These are phyloP conservation scores for Daphne laureola DNA, from an alignment of 441 rosid genomes.

Conservation along the genomic window DNA sequence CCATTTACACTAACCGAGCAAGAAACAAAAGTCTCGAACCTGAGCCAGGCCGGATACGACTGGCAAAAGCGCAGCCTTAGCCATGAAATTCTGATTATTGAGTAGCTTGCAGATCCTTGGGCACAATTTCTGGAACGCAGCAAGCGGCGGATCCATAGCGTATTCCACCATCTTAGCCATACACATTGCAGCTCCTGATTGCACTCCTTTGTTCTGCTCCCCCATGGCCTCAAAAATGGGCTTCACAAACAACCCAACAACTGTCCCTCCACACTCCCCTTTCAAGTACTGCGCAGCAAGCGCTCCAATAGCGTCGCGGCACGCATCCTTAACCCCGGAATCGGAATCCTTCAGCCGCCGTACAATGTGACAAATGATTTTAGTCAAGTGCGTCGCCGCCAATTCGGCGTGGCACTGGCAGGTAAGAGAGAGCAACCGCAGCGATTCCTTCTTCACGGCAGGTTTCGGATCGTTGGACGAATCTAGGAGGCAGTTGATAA, in stretches of 20 bases:
- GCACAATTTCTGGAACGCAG: constrained; percentile 74
- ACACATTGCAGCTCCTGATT: constrained; percentile 86
- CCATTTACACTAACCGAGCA: constrained; percentile 6
- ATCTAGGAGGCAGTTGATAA: constrained; percentile 79
- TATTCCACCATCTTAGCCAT: constrained; percentile 90
- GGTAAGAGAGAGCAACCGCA: constrained; percentile 56
- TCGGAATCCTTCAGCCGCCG: constrained; percentile 78
- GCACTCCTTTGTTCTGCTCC: constrained; percentile 88
- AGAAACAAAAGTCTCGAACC: constrained; percentile 36
- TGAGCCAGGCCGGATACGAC: constrained; percentile 75
- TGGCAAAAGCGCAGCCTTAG: constrained; percentile 75
- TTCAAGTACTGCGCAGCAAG: constrained; percentile 62
- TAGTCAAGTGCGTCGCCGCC: constrained; percentile 62
- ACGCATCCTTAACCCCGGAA: constrained; percentile 85
- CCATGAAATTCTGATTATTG: constrained; percentile 70
- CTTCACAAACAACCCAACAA: constrained; percentile 70
- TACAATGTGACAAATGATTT: constrained; percentile 57
- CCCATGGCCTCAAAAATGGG: constrained; percentile 94
- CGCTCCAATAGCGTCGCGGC: constrained; percentile 73
- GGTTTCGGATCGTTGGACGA: constrained; percentile 79
- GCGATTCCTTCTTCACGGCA: constrained; percentile 78
- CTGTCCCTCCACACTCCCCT: constrained; percentile 34
- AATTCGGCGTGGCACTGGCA: constrained; percentile 58
- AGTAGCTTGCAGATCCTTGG: constrained; percentile 84
- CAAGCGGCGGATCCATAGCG: constrained; percentile 46